Percentiles rank a stretch among this genome's conserved stretches.
phyloP scores from a whole-genome alignment of 768 basidiomycete species.

The Collybia nuda region DNA sequence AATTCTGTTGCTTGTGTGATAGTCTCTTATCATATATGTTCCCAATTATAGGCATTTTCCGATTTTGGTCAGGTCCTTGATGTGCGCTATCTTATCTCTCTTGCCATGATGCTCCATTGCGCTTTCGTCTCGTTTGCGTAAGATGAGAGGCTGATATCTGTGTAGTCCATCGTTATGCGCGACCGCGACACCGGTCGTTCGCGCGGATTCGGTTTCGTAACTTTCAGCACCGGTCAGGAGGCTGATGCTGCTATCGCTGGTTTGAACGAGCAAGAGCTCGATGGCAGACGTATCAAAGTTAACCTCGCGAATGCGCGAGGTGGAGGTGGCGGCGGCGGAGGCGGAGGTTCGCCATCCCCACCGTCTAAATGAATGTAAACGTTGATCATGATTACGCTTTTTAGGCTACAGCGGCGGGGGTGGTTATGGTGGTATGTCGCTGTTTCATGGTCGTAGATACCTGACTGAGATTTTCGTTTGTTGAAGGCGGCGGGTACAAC shows the following conservation, averaged over 20 bases:
- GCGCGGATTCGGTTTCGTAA: slow-evolving; percentile 97
- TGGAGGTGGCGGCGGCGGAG: slow-evolving; percentile 48
- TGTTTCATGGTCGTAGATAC: not conserved
- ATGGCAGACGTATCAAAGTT: slow-evolving; percentile 88
- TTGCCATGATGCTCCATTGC: slow-evolving; percentile 16
- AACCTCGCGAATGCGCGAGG: slow-evolving; percentile 79
- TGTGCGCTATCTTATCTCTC: slow-evolving; percentile 68
- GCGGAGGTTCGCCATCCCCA: slow-evolving; percentile 29
- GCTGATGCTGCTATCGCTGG: slow-evolving; percentile 74
- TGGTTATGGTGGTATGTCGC: slow-evolving; percentile 8
- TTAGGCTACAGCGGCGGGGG: slow-evolving; percentile 17
- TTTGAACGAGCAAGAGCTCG: slow-evolving; percentile 90
- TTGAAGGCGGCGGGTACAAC: slow-evolving; percentile 4
- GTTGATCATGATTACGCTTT: not conserved
- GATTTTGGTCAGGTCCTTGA: slow-evolving; percentile 82
- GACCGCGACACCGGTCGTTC: slow-evolving; percentile 98
- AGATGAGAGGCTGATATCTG: slow-evolving; percentile 38
- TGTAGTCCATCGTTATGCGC: slow-evolving; percentile 95
- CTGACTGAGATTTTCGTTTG: not conserved
- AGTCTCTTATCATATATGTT: slow-evolving; percentile 52
- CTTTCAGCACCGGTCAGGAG: slow-evolving; percentile 58
- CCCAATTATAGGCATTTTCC: slow-evolving; percentile 77
- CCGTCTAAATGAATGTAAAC: not conserved
- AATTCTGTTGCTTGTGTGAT: slow-evolving; percentile 28
- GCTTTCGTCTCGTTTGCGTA: slow-evolving; percentile 20